Base-by-base conservation (phyloP, 2,329 filamentous ascomycete genomes). In the Fusarium piperis region DNA sequence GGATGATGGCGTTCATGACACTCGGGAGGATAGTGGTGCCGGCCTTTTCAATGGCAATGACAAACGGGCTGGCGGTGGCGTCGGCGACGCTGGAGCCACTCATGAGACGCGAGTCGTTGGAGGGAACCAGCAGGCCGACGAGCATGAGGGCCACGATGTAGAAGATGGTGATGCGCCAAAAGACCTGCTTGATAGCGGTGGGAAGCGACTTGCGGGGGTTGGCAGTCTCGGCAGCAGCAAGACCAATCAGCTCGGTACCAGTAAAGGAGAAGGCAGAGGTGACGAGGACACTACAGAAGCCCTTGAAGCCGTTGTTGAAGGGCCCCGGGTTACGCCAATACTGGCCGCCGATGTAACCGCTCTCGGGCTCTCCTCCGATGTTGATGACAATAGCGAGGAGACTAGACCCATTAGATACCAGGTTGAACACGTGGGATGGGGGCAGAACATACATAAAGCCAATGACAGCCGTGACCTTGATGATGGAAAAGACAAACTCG, bases 1-100 rank as follows among this genome's bases (percentile, higher is more conserved):
- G 90, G 79, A 98, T 97, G 62, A 98, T 93, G n/a, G 90, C 91
- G 80, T 98, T 98, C 92, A 98, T 97, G 62, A 98, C 88, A 0
- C 93, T 94, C 1, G 94, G 94, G 2, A 98, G 88, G 1, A 92
- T 90, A 26, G 88, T 83, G 74, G 97, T 96, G 4, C 93, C 92
- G 1, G 94, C 94, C 68, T 94, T 92, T 73, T 92, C 86, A 74
- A 97, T 97, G 68, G 95, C 94, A 76, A 98, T 97, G 74, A 98
- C 95, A 79, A 98, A 98, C 1, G 95, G 95, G 3, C 94, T 97
- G 1, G 94, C 92, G 13, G 90, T 89, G 28, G 91, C 89, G 77
- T 94, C 89, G 52, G 88, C 88, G 16, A 84, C 84, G 53, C 80
- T 83, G 56, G 86, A 85, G 26, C 83, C 84, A 3, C 82, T 81